Base-by-base conservation (phyloP, 768 basidiomycete genomes). In the Suillus decipiens region DNA sequence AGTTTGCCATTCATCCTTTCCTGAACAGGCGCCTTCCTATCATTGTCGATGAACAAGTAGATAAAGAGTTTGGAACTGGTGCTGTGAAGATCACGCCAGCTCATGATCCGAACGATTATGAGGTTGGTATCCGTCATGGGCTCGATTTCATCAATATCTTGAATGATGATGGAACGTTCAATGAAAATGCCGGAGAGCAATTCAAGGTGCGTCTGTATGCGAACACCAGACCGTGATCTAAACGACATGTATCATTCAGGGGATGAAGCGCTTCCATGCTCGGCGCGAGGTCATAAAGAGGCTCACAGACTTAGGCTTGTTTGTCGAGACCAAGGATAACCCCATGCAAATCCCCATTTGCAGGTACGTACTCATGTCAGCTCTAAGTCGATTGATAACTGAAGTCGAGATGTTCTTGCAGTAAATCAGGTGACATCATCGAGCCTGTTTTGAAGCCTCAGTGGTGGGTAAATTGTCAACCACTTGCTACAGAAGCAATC, bases 11-110 rank as follows among this genome's bases (percentile, higher is more conserved):
- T 0, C 95, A 99, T 74, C 97, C 97, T 1, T 98, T 99, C 81
- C 76, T 96, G 55, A 77, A 87, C 63, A 88, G 97, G 53, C 86
- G 87, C 17, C 80, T 99, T 53, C 96, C 94, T 15, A 96, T 99
- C 73, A 80, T 99, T 62, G 82, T 87, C 34, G 96, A 99, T 71
- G 79, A 83, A 24, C 90, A 95, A 74, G 81, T 81, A 33, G 96
- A 99, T 72, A 97, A 94, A 89, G 82, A 84, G 11, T 99, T 99
- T 69, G 97, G 97, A 42, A 99, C 97, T 36, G 97, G 97, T 73
- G 97, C 96, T 1, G 96, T 99, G 59, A 99, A 99, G 80, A 98
- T 99, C 71, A 99, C 97, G 0, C 97, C 97, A 17, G 97, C 96
- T 0, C 97, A 99, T 72, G 97, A 99, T 74, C 92, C 89, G 17